Conservation (phyloP, 2,329 filamentous ascomycete genomes). For the Pseudocercospora cruenta region DNA sequence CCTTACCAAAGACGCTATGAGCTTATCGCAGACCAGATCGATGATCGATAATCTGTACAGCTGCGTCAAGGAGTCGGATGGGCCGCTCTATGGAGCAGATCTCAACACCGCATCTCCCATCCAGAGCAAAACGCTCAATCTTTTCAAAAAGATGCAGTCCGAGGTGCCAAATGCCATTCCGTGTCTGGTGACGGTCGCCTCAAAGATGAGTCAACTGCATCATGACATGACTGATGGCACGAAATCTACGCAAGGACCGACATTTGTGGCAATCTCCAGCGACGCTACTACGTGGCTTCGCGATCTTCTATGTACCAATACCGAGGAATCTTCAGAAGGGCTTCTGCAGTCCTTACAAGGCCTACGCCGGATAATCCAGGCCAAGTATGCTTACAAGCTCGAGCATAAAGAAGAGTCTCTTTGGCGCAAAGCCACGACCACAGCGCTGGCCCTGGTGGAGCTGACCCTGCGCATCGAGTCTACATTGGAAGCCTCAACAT, state of each 20-base stretch:
- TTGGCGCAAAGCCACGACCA: conserved; percentile 80
- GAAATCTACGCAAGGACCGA: conserved; percentile 54
- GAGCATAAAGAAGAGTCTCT: conserved; percentile 71
- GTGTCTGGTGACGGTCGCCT: conserved; percentile 70
- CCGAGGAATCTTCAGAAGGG: conserved; percentile 70
- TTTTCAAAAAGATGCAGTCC: conserved; percentile 65
- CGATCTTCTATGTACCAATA: conserved; percentile 58
- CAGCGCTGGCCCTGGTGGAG: conserved; percentile 69
- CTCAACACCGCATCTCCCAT: conserved; percentile 73
- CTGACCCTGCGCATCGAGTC: conserved; percentile 41
- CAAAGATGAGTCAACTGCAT: conserved; percentile 72
- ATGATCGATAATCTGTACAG: conserved; percentile 73
- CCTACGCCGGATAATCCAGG: conserved; percentile 68
- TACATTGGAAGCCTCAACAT: conserved; percentile 4
- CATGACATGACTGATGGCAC: conserved; percentile 50
- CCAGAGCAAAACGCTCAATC: conserved; percentile 70
- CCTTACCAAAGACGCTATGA: conserved; percentile 68
- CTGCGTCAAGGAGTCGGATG: conserved; percentile 71
- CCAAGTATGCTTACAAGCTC: conserved; percentile 79
- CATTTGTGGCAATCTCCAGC: conserved; percentile 88
- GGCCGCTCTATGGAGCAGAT: conserved; percentile 70
- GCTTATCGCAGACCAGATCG: conserved; percentile 63
- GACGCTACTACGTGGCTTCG: conserved; percentile 73
- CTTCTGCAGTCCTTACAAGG: conserved; percentile 67
- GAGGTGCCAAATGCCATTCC: conserved; percentile 60